These are phyloP conservation scores for Candida ipomoeae DNA, from an alignment of 805 yeast genomes.

Conservation along the genomic window DNA sequence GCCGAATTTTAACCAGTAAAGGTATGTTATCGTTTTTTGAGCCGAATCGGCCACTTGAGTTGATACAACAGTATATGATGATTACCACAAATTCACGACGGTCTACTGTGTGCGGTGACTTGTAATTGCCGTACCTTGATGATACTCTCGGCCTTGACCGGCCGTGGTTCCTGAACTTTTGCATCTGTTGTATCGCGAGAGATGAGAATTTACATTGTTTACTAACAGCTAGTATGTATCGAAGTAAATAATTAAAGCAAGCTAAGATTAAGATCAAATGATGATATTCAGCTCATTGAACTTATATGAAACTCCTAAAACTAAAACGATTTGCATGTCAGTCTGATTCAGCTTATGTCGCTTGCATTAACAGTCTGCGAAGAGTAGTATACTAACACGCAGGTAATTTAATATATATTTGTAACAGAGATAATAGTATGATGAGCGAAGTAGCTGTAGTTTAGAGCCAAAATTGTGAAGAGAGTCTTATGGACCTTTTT, in stretches of 20 bases:
- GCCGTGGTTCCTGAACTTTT: constrained; percentile 45
- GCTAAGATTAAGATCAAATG: constrained; percentile 2
- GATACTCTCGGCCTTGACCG: constrained; percentile 48
- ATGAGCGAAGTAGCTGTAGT: background rate
- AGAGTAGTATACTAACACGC: constrained; percentile 2
- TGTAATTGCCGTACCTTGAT: constrained; percentile 44
- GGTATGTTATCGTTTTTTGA: constrained; percentile 13
- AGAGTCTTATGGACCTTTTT: background rate
- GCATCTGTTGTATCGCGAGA: background rate
- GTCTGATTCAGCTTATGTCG: constrained; percentile 26
- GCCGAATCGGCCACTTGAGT: background rate
- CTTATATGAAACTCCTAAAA: constrained; percentile 25
- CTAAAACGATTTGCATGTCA: constrained; percentile 40
- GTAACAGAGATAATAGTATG: background rate
- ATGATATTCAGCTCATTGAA: constrained; percentile 15
- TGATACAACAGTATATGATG: constrained; percentile 36
- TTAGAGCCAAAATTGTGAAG: background rate
- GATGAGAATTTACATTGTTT: background rate
- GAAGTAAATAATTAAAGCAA: background rate
- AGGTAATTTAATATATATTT: background rate
- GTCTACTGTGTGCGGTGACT: constrained; percentile 46
- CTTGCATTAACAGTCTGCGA: background rate
- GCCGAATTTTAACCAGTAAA: constrained; percentile 5
- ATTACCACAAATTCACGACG: constrained; percentile 49
- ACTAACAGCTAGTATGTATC: constrained; percentile 7